Conservation (phyloP, 163 green algal species). For the Scenedesmus sp. region DNA sequence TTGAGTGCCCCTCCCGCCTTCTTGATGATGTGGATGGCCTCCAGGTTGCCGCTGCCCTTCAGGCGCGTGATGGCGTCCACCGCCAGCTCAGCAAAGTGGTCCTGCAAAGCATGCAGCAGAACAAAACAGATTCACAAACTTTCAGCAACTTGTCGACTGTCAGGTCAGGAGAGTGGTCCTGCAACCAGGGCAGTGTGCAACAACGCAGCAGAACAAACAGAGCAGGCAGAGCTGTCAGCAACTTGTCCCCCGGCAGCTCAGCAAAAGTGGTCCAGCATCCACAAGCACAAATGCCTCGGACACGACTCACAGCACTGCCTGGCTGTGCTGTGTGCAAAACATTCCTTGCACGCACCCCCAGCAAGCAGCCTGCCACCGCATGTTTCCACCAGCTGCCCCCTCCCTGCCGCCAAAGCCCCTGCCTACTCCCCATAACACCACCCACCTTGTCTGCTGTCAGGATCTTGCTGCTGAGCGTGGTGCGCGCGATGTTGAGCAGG, state of each 20-base stretch:
- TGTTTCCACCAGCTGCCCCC: too few species aligned
- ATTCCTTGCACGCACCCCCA: too few species aligned
- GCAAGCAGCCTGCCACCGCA: too few species aligned
- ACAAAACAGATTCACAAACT: not conserved
- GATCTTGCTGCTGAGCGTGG: constrained; percentile 98
- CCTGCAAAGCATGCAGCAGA: constrained; percentile 27
- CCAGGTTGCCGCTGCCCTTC: constrained; percentile 90
- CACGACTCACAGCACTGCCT: too few species aligned
- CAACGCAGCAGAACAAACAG: not conserved
- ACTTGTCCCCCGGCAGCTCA: not conserved
- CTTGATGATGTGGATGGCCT: constrained; percentile 99
- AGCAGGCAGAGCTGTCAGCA: not conserved
- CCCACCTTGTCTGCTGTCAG: constrained; percentile 63
- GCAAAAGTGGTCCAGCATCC: too few species aligned
- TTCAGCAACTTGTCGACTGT: constrained; percentile 75
- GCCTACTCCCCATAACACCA: not conserved
- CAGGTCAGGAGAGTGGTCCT: not conserved
- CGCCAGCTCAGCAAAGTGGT: constrained; percentile 98
- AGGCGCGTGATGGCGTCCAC: constrained; percentile 95
- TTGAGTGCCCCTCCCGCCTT: constrained; percentile 93
- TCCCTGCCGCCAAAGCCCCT: too few species aligned
- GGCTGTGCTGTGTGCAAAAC: too few species aligned
- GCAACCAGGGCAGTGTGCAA: too few species aligned
- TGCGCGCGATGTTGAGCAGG: constrained; percentile 97
- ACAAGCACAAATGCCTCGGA: too few species aligned